phyloP scores from a whole-genome alignment of 2,329 filamentous ascomycete genomes.

The Alternaria triticimaculans region DNA sequence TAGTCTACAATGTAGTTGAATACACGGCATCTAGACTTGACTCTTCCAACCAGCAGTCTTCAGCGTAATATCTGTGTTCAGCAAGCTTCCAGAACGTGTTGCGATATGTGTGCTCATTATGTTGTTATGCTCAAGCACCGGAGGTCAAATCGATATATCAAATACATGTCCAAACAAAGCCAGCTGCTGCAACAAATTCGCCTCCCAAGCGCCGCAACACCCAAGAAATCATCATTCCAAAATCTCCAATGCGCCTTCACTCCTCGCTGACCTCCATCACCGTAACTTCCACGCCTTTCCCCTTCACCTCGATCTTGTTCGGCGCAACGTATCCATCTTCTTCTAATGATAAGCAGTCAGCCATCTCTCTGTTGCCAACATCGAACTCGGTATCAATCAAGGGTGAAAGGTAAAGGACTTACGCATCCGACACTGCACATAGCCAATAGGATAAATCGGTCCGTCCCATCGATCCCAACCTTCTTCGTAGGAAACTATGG shows the following conservation, averaged over 20 bases:
- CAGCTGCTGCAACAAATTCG: background rate
- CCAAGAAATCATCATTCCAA: background rate
- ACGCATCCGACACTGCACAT: constrained; percentile 33
- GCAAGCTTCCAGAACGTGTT: background rate
- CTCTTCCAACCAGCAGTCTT: background rate
- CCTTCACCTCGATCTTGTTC: background rate
- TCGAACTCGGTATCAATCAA: too few relatives aligned
- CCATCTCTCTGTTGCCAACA: too few relatives aligned
- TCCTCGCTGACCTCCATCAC: background rate
- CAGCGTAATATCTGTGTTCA: background rate
- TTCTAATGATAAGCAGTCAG: background rate
- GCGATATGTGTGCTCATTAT: background rate
- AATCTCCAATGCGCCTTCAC: background rate
- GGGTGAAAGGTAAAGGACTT: background rate
- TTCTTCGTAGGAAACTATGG: constrained; percentile 34
- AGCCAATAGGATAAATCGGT: constrained; percentile 31
- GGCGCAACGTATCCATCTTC: constrained; percentile 1
- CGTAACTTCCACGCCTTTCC: background rate
- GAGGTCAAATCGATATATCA: background rate
- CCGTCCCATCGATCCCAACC: constrained; percentile 38
- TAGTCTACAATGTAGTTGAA: background rate
- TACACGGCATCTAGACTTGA: background rate
- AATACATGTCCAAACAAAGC: background rate
- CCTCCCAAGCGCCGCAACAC: background rate
- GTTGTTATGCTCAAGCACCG: background rate